A percentile compares a stretch with the other conserved stretches of the same genome.
These are phyloP conservation scores for Fusarium camptoceras DNA, from an alignment of 2,329 filamentous ascomycete genomes.

Conservation along the genomic window DNA sequence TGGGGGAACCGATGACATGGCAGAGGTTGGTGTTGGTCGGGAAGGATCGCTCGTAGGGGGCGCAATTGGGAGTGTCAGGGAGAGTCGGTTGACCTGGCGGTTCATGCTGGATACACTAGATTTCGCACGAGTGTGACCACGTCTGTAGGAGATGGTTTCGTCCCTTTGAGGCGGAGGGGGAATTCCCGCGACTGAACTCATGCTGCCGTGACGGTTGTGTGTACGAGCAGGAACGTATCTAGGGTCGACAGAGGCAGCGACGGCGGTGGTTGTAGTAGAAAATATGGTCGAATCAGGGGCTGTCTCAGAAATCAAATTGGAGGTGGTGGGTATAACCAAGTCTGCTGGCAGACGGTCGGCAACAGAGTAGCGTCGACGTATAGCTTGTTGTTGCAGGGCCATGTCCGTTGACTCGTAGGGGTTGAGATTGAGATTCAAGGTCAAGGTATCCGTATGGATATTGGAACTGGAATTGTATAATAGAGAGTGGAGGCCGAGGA, in stretches of 20 bases:
- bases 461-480: conserved; percentile 37
- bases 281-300: conserved; percentile 19
- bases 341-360: conserved; percentile 52
- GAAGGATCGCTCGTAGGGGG: conserved; percentile 64
- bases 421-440: conserved; percentile 11
- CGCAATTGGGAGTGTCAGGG: conserved; percentile 71
- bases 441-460: conserved; percentile 2
- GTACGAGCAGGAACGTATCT: conserved; percentile 28
- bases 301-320: conserved; percentile 36
- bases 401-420: conserved; percentile 46
- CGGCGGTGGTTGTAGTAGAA: conserved; percentile 17
- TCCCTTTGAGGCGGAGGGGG: conserved; percentile 54
- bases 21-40: conserved; percentile 61
- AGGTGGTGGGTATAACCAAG: conserved; percentile 40
- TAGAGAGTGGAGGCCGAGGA: conserved; percentile 50
- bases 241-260: conserved; percentile 22
- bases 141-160: conserved; percentile 55
- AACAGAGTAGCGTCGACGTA: conserved; percentile 56
- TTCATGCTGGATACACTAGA: conserved; percentile 59
- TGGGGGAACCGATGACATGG: conserved; percentile 58
- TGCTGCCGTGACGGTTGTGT: conserved; percentile 34
- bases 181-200: conserved; percentile 45
- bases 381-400: conserved; percentile 53
- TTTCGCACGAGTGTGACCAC: conserved; percentile 62
- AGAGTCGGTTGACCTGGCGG: conserved; percentile 68